Conservation (phyloP, 2,329 filamentous ascomycete species). For the Colletotrichum sp. region DNA sequence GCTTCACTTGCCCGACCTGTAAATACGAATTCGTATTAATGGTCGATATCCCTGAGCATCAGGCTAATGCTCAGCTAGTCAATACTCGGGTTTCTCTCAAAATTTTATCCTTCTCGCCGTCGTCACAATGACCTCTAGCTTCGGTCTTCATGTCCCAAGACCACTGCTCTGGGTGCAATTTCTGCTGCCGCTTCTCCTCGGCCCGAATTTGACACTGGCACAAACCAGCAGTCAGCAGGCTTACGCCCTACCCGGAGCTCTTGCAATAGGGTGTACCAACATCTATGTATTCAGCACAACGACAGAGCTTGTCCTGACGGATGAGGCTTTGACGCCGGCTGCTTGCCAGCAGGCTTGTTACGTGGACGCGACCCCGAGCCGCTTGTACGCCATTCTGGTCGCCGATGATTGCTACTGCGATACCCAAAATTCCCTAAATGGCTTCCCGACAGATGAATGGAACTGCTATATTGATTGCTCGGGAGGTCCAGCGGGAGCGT, state of each 20-base stretch:
- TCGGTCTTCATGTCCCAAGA: neutral
- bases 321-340: neutral
- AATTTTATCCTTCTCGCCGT: neutral
- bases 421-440: neutral
- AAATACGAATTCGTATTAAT: neutral
- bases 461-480: neutral
- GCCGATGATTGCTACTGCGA: neutral
- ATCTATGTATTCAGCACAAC: neutral
- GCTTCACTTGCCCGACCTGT: neutral
- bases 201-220: neutral
- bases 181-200: neutral
- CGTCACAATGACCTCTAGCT: neutral
- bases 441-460: neutral
- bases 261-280: neutral
- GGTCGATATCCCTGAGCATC: neutral
- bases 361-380: neutral
- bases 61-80: neutral
- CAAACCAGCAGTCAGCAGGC: neutral
- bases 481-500: neutral
- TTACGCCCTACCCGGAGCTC: neutral
- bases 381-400: neutral
- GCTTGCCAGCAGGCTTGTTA: neutral
- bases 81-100: neutral
- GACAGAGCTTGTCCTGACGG: neutral
- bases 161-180: neutral